Evolutionary conservation across 2,329 filamentous ascomycete genomes (phyloP).

Genomic region (Fusarium sublunatum): DNA sequence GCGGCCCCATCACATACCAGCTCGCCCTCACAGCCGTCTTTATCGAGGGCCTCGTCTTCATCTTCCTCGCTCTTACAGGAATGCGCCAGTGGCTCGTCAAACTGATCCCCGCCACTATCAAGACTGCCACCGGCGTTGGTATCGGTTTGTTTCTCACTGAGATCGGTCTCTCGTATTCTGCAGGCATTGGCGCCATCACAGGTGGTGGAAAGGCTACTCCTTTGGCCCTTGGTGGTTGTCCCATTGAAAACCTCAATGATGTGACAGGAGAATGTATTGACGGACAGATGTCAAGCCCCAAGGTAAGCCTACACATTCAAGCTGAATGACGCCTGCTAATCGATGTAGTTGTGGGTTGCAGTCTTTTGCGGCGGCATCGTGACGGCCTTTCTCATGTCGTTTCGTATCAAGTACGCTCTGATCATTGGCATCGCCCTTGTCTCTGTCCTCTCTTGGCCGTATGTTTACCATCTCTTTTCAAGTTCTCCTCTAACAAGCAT

Average conservation of each 20-base stretch:
- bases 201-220: constrained; percentile 74
- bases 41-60: constrained; percentile 72
- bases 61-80: constrained; percentile 72
- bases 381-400: constrained; percentile 84
- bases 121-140: constrained; percentile 73
- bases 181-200: constrained; percentile 85
- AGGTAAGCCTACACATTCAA: constrained; percentile 56
- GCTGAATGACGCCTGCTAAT: constrained; percentile 7
- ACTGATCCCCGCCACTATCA: constrained; percentile 72
- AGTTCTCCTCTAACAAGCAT: background rate
- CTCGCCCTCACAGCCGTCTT: constrained; percentile 73
- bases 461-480: constrained; percentile 2
- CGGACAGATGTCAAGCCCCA: constrained; percentile 80
- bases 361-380: constrained; percentile 83
- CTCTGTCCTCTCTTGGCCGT: constrained; percentile 80
- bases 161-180: constrained; percentile 77
- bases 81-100: constrained; percentile 79
- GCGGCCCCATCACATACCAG: constrained; percentile 66
- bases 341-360: constrained; percentile 79
- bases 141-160: constrained; percentile 73
- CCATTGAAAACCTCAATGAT: constrained; percentile 62
- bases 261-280: constrained; percentile 62
- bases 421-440: constrained; percentile 78
- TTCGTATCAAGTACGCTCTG: constrained; percentile 79
- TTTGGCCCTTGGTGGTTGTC: constrained; percentile 80